Percentiles rank a stretch among this genome's conserved stretches.
Conservation (phyloP, 2,329 filamentous ascomycete genomes). For the Ceratocystis cubensis region DNA sequence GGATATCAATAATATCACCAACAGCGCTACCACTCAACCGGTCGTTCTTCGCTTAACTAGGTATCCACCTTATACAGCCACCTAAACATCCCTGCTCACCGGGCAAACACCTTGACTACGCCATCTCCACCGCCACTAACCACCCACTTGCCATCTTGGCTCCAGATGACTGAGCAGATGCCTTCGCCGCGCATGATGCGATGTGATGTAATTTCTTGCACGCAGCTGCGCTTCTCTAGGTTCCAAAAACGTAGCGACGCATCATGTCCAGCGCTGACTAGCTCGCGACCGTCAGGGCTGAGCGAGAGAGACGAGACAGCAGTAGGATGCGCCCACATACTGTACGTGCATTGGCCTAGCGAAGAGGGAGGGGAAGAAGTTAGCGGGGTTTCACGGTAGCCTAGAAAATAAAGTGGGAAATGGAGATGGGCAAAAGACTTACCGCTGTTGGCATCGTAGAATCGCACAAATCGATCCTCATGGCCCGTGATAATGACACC, state of each 20-base stretch:
- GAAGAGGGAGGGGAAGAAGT: not conserved
- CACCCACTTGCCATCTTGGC: constrained; percentile 85
- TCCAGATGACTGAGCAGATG: constrained; percentile 90
- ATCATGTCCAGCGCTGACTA: constrained; percentile 92
- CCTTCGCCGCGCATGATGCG: constrained; percentile 92
- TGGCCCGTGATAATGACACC: constrained; percentile 93
- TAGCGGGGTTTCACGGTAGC: not conserved
- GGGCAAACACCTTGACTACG: constrained; percentile 80
- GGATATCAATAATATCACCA: constrained; percentile 5
- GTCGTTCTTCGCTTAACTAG: too few relatives aligned
- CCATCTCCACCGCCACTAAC: constrained; percentile 91
- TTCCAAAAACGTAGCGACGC: constrained; percentile 95
- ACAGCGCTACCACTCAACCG: not conserved
- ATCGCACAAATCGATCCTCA: constrained; percentile 88
- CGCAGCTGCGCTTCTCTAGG: constrained; percentile 86
- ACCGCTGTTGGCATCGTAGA: constrained; percentile 99
- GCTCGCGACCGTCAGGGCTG: constrained; percentile 83
- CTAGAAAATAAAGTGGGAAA: not conserved
- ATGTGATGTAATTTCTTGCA: constrained; percentile 87
- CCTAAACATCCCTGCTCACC: constrained; percentile 29
- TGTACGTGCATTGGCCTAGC: constrained; percentile 94
- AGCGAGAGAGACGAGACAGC: constrained; percentile 85
- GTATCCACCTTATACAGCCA: not conserved
- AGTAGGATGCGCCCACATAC: constrained; percentile 91
- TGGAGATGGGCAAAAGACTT: constrained; percentile 34